Evolutionary conservation across 2,329 filamentous ascomycete genomes (phyloP), one percentile per base, ranked within the genome.

Genomic region (Neospermospora avenae): DNA sequence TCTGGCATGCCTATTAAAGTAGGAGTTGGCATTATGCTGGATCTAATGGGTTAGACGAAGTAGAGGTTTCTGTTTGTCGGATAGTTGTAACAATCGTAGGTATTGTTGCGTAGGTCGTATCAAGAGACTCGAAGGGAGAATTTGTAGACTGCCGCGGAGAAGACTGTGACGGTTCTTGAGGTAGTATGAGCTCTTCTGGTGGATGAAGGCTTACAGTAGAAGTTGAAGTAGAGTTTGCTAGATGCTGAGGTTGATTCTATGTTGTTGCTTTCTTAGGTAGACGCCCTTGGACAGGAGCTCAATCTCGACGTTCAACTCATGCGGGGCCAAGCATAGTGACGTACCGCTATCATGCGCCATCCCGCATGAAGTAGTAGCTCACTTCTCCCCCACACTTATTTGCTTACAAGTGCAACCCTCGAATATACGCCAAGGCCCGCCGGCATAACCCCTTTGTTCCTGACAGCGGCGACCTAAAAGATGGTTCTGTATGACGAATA

Each of bases 1-100:
- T 90, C 90, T 46, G 91, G 91, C 62, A 96, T 83, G 73, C 93
- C 91, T 80, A 93, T 93, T 64, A 93, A 77, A 61, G 88, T 93
- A 22, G 71, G 70, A 52, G 68, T 68, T 11, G 68, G 62, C 65
- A 71, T 68, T 45, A 34, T 57, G 58, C n/a, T 35, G 13, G 54
- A 44, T 37, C n/a, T n/a, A n/a, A n/a, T n/a, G n/a, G n/a, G n/a
- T n/a, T n/a, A n/a, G n/a, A n/a, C n/a, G n/a, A n/a, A n/a, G n/a
- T n/a, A n/a, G n/a, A n/a, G n/a, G n/a, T n/a, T n/a, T n/a, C n/a
- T n/a, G n/a, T n/a, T n/a, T n/a, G n/a, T n/a, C n/a, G n/a, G n/a
- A n/a, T n/a, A n/a, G n/a, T n/a, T n/a, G n/a, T n/a, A n/a, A n/a
- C n/a, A n/a, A 31, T 10, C 28, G 28, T 31, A 6, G 6, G 28